Base-by-base conservation (phyloP, 2,329 filamentous ascomycete species). In the Alternaria ethzedia region DNA sequence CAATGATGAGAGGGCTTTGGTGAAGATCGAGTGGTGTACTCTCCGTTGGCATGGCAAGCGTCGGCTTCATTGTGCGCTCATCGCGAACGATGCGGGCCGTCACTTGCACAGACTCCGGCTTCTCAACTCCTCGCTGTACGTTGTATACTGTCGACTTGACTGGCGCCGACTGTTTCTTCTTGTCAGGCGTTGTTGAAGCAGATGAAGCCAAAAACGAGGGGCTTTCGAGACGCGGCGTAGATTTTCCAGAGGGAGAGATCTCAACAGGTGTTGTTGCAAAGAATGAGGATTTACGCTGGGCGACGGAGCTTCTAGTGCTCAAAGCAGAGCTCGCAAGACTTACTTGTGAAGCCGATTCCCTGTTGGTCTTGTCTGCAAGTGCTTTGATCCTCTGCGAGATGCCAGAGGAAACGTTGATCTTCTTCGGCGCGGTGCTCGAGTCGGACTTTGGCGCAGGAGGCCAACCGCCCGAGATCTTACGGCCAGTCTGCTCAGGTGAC, bases 321-420 rank as follows among this genome's bases (percentile, higher is more conserved):
- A 77, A 69, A 55, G 70, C 70, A 57, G 72, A 64, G 45, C 60
- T 51, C 41, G 58, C 49, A 61, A 69, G 65, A 67, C 67, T 77
- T 58, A 71, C 59, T 52, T 69, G 67, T 52, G 70, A 67, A 54
- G 69, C 58, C 20, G 75, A 78, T 75, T 75, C 85, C 81, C 63
- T 90, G 86, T 69, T 83, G 4, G 85, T 85, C 59, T 96, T 86
- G 79, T 93, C 94, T 76, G 97, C 92, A 57, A 99, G 84, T 7
- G 94, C 94, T 80, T 97, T 96, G 78, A 98, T 98, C 45, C 96
- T 90, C 78, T 95, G 93, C 4, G 95, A 96, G 64, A 99, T 97
- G 70, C 93, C 94, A 9, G 92, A 94, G 8, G 93, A 94, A 23
- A 98, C 87, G 73, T 92, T 96, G 68, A 90, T 86, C 78, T 94